Percentiles rank a stretch among this genome's conserved stretches.
Evolutionary conservation across 1,284 basidiomycete genomes (phyloP).

Genomic region (Schizophyllum commune): DNA sequence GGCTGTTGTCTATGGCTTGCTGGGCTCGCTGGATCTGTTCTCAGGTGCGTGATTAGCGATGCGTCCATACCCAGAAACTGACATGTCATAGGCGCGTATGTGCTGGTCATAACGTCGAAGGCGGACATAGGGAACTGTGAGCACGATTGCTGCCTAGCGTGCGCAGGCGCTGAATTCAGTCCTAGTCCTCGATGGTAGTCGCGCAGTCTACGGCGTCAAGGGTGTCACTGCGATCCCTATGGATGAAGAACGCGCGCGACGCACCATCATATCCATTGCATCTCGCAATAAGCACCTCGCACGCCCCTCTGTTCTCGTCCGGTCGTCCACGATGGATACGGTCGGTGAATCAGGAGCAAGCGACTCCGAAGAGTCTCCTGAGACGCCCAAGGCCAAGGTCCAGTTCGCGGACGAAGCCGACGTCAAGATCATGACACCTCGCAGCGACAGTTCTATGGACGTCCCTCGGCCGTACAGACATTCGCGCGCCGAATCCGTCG

Average conservation of each 20-base stretch:
- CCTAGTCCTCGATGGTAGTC: constrained; percentile 54
- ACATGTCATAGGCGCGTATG: constrained; percentile 49
- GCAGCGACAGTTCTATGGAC: constrained; percentile 15
- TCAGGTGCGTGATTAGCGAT: constrained; percentile 38
- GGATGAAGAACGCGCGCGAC: constrained; percentile 47
- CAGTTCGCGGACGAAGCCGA: constrained; percentile 39
- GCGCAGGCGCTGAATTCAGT: constrained; percentile 9
- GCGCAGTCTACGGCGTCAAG: constrained; percentile 58
- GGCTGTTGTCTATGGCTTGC: constrained; percentile 61
- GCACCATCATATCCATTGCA: constrained; percentile 41
- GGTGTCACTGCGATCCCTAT: constrained; percentile 62
- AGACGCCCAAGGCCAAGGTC: constrained; percentile 27
- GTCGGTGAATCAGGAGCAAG: constrained; percentile 8
- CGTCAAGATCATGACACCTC: constrained; percentile 35
- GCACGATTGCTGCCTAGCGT: constrained; percentile 17
- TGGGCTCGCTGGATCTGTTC: constrained; percentile 64
- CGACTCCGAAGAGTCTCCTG: constrained; percentile 5
- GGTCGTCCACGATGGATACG: constrained; percentile 16
- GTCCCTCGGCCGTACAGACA: constrained; percentile 12
- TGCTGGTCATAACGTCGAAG: constrained; percentile 59
- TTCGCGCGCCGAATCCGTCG: constrained; percentile 18
- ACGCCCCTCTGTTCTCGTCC: constrained; percentile 36
- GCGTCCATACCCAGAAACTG: constrained; percentile 6
- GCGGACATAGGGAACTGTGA: constrained; percentile 54
- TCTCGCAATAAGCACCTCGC: constrained; percentile 36